phyloP scores from a whole-genome alignment of 2,329 filamentous ascomycete species.

The Aspergillus luchuensis region DNA sequence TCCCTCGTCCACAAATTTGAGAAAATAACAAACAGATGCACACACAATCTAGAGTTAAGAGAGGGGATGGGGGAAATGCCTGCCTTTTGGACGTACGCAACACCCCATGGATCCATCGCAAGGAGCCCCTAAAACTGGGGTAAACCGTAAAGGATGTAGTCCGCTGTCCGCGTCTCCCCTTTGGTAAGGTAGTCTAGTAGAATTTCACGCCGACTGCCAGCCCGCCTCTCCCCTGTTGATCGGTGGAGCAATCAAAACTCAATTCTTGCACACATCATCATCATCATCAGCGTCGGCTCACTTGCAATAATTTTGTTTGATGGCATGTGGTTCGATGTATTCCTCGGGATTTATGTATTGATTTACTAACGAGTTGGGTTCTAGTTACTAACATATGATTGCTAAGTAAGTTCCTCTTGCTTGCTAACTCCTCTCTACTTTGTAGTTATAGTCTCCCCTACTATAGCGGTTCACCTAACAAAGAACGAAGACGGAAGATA shows the following conservation, averaged over 20 bases:
- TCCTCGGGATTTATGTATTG: background rate
- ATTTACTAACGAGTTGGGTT: background rate
- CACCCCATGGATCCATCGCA: background rate
- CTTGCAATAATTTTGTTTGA: background rate
- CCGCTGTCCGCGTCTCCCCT: background rate
- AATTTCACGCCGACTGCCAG: background rate
- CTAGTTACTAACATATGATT: background rate
- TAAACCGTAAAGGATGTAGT: background rate
- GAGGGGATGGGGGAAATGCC: background rate
- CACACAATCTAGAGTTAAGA: too few relatives aligned
- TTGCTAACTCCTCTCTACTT: too few relatives aligned
- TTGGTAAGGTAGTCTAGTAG: background rate
- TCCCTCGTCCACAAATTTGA: too few relatives aligned
- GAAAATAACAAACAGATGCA: too few relatives aligned
- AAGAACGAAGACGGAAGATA: background rate
- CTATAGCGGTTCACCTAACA: background rate
- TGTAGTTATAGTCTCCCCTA: background rate
- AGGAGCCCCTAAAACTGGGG: background rate
- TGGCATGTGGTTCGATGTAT: background rate
- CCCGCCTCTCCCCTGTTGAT: slow-evolving; percentile 24
- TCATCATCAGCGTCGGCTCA: background rate
- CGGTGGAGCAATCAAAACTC: slow-evolving; percentile 18
- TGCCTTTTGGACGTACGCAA: background rate
- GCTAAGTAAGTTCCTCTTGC: background rate
- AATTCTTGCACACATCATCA: background rate